phyloP scores from a whole-genome alignment of 1,139 yeast genomes.

The Yamadazyma diospyri region DNA sequence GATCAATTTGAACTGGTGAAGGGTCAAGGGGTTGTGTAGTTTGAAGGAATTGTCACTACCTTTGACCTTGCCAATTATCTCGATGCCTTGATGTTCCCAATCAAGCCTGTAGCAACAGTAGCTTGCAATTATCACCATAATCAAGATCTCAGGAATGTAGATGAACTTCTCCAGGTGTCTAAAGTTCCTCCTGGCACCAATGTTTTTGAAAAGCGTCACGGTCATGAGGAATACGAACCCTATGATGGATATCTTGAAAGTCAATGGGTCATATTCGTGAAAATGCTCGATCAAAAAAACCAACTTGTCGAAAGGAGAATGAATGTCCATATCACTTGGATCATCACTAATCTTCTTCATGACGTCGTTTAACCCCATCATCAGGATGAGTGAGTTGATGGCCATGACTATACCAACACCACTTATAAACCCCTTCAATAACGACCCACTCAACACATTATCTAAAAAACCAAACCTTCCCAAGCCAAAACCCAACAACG shows the following conservation, averaged over 20 bases:
- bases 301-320: constrained; percentile 73
- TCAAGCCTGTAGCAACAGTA: constrained; percentile 48
- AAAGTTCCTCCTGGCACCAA: constrained; percentile 16
- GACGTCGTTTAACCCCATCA: constrained; percentile 58
- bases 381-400: constrained; percentile 69
- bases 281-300: constrained; percentile 45
- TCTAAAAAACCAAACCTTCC: constrained; percentile 86
- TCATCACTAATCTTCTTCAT: constrained; percentile 31
- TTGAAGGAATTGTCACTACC: constrained; percentile 20
- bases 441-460: constrained; percentile 77
- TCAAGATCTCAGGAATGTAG: constrained; percentile 78
- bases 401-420: constrained; percentile 94
- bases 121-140: constrained; percentile 67
- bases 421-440: constrained; percentile 83
- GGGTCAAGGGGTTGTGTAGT: constrained; percentile 34
- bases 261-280: constrained; percentile 45
- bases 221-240: constrained; percentile 41
- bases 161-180: constrained; percentile 28
- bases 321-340: constrained; percentile 51
- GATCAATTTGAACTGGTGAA: constrained; percentile 29
- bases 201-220: constrained; percentile 41
- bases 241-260: constrained; percentile 48
- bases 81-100: constrained; percentile 60
- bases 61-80: constrained; percentile 65
- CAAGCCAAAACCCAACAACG: constrained; percentile 72